Percentiles rank a stretch among this genome's conserved stretches.
These are phyloP conservation scores for Flagelloscypha sp. DNA, from an alignment of 768 basidiomycete genomes.

Conservation along the genomic window DNA sequence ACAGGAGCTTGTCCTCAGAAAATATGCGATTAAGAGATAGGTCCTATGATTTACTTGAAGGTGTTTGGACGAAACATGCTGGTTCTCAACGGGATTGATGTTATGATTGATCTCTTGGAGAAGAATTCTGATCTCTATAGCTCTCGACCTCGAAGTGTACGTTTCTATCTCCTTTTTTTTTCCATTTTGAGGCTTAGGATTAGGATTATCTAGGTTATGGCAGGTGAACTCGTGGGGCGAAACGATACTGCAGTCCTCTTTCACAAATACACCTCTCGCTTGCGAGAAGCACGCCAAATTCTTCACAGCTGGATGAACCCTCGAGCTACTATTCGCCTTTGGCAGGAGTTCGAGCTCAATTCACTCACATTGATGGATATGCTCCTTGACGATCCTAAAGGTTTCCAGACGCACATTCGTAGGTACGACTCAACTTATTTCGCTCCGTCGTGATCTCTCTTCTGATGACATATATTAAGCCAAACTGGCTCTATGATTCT, in stretches of 20 bases:
- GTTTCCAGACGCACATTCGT: slow-evolving; percentile 25
- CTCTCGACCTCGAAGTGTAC: slow-evolving; percentile 29
- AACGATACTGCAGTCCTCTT: slow-evolving; percentile 13
- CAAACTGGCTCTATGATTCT: background rate
- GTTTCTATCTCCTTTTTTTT: no score
- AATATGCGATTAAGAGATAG: background rate
- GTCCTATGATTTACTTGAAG: slow-evolving; percentile 1
- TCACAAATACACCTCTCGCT: background rate
- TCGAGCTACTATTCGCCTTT: slow-evolving; percentile 17
- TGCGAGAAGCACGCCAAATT: background rate
- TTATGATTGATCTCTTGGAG: slow-evolving; percentile 1
- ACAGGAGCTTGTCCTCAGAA: no score
- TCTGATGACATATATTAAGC: background rate
- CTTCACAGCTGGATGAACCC: background rate
- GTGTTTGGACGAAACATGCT: slow-evolving; percentile 1
- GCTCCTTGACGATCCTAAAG: slow-evolving; percentile 22
- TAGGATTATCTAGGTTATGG: slow-evolving; percentile 29
- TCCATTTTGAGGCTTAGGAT: no score
- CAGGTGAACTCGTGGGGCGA: slow-evolving; percentile 29
- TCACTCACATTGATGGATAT: slow-evolving; percentile 27
- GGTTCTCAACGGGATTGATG: slow-evolving; percentile 1
- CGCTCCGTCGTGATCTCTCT: background rate
- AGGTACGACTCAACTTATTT: slow-evolving; percentile 20
- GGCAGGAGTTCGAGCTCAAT: slow-evolving; percentile 22
- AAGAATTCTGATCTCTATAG: slow-evolving; percentile 30